Percentiles rank a stretch among this genome's conserved stretches.
Conservation (phyloP, 2,329 filamentous ascomycete species). For the Seiridium unicorne region DNA sequence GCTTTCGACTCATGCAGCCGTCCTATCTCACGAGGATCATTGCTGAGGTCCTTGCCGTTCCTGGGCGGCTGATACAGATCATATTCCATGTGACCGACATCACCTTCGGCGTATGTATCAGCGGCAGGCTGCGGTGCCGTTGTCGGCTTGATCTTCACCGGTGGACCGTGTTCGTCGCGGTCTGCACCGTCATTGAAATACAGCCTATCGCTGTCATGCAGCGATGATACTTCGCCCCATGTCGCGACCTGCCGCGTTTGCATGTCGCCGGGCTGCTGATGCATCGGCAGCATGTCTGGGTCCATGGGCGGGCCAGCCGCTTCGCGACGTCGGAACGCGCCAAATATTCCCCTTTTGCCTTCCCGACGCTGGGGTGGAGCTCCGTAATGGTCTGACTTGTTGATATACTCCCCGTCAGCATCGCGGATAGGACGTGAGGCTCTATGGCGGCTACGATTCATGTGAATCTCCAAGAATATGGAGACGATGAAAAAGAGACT, state of each 20-base stretch:
- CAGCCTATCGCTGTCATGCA: slow-evolving; percentile 1
- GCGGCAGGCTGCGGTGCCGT: background rate
- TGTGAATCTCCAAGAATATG: slow-evolving; percentile 1
- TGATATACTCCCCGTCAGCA: slow-evolving; percentile 2
- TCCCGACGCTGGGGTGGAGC: background rate
- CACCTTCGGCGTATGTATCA: background rate
- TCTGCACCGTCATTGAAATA: background rate
- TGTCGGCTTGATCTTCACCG: background rate
- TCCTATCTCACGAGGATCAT: background rate
- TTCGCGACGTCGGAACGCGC: background rate
- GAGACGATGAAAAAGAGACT: slow-evolving; percentile 3
- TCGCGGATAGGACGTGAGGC: background rate
- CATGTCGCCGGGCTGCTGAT: slow-evolving; percentile 1
- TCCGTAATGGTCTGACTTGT: background rate
- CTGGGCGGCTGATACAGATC: background rate
- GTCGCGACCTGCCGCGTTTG: background rate
- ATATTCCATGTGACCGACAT: background rate
- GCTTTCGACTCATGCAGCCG: background rate
- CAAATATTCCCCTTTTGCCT: background rate
- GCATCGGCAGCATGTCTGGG: background rate
- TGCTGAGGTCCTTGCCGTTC: background rate
- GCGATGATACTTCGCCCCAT: background rate
- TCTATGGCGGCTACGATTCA: background rate
- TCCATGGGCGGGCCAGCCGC: background rate
- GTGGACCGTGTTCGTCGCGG: slow-evolving; percentile 1